Percentiles rank a stretch among this genome's conserved stretches.
Evolutionary conservation across 192 early-diverging fungal genomes (phyloP).

Genomic region (Gonapodya sp.): DNA sequence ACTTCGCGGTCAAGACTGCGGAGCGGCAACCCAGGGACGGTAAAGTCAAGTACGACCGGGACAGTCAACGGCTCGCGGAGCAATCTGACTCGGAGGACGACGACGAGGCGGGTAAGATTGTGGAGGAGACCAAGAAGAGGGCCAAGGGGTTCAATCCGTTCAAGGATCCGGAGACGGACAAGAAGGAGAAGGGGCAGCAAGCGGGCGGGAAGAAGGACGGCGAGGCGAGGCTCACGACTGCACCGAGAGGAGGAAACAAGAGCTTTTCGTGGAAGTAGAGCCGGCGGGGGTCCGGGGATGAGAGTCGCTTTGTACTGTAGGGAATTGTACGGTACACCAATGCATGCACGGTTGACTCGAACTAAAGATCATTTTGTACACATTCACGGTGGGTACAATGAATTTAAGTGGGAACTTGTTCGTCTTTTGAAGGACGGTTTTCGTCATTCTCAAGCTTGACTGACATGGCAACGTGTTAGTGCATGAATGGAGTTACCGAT

Average conservation of each 20-base stretch:
- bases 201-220: not conserved
- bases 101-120: not conserved
- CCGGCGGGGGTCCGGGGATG: no score
- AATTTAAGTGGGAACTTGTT: no score
- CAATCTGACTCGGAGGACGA: not conserved
- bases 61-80: not conserved
- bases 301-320: not conserved
- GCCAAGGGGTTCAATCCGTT: not conserved
- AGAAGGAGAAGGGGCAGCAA: not conserved
- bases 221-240: not conserved
- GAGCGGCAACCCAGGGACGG: not conserved
- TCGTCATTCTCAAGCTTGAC: no score
- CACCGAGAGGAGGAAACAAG: conserved; percentile 3
- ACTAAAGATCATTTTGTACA: no score
- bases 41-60: not conserved
- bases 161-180: not conserved
- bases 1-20: not conserved
- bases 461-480: no score
- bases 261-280: not conserved
- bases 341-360: not conserved
- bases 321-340: not conserved
- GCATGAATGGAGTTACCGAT: not conserved
- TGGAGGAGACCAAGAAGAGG: not conserved
- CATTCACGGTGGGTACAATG: no score
- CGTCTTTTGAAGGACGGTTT: no score